phyloP scores from a whole-genome alignment of 2,329 filamentous ascomycete species.

The Sclerotinia borealis region DNA sequence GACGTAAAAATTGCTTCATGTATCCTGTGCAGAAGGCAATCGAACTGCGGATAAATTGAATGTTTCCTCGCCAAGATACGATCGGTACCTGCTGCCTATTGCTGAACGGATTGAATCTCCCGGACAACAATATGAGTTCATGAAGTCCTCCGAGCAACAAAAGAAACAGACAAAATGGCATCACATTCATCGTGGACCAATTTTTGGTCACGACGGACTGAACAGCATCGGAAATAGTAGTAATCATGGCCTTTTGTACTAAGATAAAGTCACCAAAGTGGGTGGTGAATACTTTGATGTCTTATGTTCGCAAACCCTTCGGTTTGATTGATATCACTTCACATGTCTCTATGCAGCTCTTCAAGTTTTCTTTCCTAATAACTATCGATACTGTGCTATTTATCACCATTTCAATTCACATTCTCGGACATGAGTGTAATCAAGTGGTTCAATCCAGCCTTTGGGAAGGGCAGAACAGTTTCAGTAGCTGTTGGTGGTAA shows the following conservation, averaged over 20 bases:
- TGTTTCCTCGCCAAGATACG: neutral
- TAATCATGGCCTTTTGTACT: neutral
- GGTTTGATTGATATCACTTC: neutral
- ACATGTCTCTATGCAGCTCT: neutral
- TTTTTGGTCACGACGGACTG: neutral
- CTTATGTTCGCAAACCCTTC: neutral
- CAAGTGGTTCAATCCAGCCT: constrained; percentile 2
- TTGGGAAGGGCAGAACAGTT: constrained; percentile 20
- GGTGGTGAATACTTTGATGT: neutral
- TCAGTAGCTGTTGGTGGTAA: constrained; percentile 35
- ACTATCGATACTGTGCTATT: neutral
- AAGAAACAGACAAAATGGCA: too few relatives aligned
- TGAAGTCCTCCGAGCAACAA: neutral
- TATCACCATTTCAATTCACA: neutral
- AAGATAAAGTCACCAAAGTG: neutral
- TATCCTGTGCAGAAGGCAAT: neutral
- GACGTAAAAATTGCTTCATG: too few relatives aligned
- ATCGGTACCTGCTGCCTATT: too few relatives aligned
- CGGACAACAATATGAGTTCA: neutral
- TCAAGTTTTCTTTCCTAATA: neutral
- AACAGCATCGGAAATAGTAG: neutral
- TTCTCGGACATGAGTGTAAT: neutral
- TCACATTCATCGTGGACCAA: neutral
- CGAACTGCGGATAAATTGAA: neutral
- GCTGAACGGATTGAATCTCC: too few relatives aligned